These are phyloP conservation scores for Talaromyces adpressus DNA, from an alignment of 495 filamentous ascomycete genomes.

Conservation along the genomic window DNA sequence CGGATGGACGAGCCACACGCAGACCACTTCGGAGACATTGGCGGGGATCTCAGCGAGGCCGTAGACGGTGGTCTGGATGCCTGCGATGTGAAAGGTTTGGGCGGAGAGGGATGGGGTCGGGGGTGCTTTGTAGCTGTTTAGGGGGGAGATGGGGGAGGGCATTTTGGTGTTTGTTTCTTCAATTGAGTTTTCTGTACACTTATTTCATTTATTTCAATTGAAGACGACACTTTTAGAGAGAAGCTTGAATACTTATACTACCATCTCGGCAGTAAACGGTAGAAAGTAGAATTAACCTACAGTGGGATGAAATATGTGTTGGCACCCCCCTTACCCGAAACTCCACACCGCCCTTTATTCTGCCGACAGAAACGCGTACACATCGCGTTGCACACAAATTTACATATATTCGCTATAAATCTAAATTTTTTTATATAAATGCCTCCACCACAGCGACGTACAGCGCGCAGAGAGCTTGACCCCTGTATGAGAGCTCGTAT, in stretches of 20 bases:
- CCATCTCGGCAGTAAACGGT: background rate
- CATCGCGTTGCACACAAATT: no score
- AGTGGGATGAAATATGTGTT: no score
- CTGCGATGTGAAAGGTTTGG: conserved; percentile 59
- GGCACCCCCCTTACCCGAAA: no score
- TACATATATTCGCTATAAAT: no score
- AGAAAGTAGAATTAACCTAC: background rate
- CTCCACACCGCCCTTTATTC: no score
- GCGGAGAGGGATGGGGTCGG: conserved; percentile 46
- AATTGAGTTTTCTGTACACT: background rate
- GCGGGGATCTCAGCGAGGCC: conserved; percentile 66
- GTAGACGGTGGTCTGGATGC: conserved; percentile 69
- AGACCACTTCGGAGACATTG: conserved; percentile 47
- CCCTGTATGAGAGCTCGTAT: no score
- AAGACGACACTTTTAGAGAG: no score
- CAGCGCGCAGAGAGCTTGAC: no score
- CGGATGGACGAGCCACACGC: conserved; percentile 83
- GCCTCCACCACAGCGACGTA: no score
- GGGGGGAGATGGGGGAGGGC: conserved; percentile 5
- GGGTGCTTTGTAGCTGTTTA: conserved; percentile 7
- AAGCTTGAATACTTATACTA: background rate
- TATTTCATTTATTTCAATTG: no score
- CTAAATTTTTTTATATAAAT: no score
- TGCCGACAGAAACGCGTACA: no score
- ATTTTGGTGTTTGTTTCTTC: background rate